Conservation (phyloP, 495 filamentous ascomycete species). For the Pyronema domesticum region DNA sequence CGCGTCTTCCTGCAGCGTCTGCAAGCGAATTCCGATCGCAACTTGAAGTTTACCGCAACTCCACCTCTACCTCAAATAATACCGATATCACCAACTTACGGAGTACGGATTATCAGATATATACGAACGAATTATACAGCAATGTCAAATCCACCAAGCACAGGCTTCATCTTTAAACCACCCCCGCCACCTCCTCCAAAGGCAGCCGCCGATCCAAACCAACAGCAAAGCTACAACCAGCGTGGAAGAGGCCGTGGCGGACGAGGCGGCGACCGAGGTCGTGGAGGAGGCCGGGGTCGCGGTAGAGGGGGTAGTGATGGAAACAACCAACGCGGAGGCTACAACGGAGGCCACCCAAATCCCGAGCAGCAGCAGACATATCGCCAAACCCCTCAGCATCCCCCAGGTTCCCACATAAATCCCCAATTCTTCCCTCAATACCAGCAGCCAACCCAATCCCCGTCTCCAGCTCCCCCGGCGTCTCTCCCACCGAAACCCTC, state of each 20-base stretch:
- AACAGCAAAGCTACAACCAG: neutral
- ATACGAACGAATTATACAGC: neutral
- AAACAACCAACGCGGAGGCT: neutral
- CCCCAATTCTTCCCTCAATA: conserved; percentile 4
- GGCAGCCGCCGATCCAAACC: neutral
- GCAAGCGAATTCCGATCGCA: too few species aligned
- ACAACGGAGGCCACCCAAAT: neutral
- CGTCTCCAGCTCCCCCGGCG: neutral
- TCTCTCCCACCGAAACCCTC: neutral
- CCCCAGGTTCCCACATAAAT: neutral
- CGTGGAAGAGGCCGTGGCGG: neutral
- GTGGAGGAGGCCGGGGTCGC: too few species aligned
- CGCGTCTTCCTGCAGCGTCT: too few species aligned
- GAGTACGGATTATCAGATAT: neutral
- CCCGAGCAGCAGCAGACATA: neutral
- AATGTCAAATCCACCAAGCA: neutral
- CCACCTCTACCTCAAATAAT: too few species aligned
- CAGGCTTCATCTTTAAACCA: conserved; percentile 10
- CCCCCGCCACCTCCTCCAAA: conserved; percentile 14
- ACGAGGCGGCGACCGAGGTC: neutral
- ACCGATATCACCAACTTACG: too few species aligned
- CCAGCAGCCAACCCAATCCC: conserved; percentile 4
- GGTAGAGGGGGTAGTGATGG: neutral
- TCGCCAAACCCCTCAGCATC: neutral
- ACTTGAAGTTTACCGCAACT: too few species aligned